Evolutionary conservation across 2,329 filamentous ascomycete species (phyloP).

Genomic region (Ceratocystis lukuohia): DNA sequence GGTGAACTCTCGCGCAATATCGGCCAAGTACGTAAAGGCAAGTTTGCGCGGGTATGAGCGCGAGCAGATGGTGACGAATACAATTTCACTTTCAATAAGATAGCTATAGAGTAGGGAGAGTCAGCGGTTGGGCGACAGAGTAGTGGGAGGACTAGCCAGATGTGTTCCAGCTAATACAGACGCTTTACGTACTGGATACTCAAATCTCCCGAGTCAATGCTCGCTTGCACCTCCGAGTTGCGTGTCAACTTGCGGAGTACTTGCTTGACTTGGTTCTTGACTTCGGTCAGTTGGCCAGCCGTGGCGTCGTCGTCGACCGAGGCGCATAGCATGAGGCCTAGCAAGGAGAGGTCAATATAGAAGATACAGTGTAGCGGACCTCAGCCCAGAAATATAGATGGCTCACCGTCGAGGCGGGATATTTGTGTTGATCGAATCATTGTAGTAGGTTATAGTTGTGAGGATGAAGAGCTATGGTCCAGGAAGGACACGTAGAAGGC

Average conservation of each 20-base stretch:
- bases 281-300: constrained; percentile 65
- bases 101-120: constrained; percentile 42
- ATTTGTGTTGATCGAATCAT: constrained; percentile 95
- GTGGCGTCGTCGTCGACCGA: constrained; percentile 84
- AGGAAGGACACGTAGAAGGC: constrained; percentile 1
- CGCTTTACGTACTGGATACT: constrained; percentile 57
- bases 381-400: not conserved
- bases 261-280: constrained; percentile 83
- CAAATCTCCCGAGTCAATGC: constrained; percentile 72
- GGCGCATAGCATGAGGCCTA: constrained; percentile 87
- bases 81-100: constrained; percentile 66
- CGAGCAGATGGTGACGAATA: constrained; percentile 91
- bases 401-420: constrained; percentile 71
- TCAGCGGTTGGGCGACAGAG: not conserved
- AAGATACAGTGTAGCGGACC: constrained; percentile 7
- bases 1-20: constrained; percentile 81
- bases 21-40: constrained; percentile 93
- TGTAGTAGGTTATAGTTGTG: constrained; percentile 20
- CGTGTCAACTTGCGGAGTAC: constrained; percentile 77
- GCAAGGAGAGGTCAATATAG: constrained; percentile 15
- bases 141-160: no score
- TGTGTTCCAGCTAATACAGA: no score
- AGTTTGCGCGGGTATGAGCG: constrained; percentile 92
- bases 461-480: not conserved
- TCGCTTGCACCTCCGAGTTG: constrained; percentile 80